Percentiles rank a stretch among this genome's conserved stretches.
phyloP scores from a whole-genome alignment of 140 eudicot species.

The Bidens hawaiensis region DNA sequence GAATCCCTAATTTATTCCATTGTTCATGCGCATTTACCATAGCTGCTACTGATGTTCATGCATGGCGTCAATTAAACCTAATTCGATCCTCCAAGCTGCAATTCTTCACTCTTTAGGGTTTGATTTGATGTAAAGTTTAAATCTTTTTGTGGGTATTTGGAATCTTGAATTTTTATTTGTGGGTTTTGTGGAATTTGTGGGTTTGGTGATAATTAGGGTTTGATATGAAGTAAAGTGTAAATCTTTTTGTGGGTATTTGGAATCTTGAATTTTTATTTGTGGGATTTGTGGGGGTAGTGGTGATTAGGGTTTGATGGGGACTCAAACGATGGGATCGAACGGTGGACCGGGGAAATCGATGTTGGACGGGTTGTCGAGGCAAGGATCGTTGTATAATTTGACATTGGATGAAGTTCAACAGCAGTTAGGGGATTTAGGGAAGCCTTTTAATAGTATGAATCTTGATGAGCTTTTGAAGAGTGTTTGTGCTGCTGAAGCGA shows the following conservation, averaged over 20 bases:
- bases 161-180: slow-evolving; percentile 19
- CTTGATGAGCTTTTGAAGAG: slow-evolving; percentile 59
- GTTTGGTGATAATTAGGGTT: neutral
- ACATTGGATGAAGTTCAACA: slow-evolving; percentile 51
- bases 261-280: slow-evolving; percentile 14
- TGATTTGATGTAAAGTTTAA: slow-evolving; percentile 14
- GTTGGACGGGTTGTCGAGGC: slow-evolving; percentile 34
- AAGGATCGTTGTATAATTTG: slow-evolving; percentile 48
- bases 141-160: no score
- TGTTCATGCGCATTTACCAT: neutral
- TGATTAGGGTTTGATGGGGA: slow-evolving; percentile 29
- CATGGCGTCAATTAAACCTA: slow-evolving; percentile 18
- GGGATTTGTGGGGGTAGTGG: slow-evolving; percentile 1
- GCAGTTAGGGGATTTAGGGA: slow-evolving; percentile 54
- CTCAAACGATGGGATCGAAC: slow-evolving; percentile 51
- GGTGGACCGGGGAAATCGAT: slow-evolving; percentile 26
- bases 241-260: no score
- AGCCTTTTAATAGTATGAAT: slow-evolving; percentile 67
- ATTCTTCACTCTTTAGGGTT: slow-evolving; percentile 9
- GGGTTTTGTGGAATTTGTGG: neutral
- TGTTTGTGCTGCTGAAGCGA: slow-evolving; percentile 33
- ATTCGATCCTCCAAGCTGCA: neutral
- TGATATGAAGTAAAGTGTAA: no score
- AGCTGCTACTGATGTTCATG: slow-evolving; percentile 7
- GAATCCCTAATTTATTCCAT: neutral